phyloP scores from a whole-genome alignment of 768 basidiomycete species.

The Kwoniella sp. region DNA sequence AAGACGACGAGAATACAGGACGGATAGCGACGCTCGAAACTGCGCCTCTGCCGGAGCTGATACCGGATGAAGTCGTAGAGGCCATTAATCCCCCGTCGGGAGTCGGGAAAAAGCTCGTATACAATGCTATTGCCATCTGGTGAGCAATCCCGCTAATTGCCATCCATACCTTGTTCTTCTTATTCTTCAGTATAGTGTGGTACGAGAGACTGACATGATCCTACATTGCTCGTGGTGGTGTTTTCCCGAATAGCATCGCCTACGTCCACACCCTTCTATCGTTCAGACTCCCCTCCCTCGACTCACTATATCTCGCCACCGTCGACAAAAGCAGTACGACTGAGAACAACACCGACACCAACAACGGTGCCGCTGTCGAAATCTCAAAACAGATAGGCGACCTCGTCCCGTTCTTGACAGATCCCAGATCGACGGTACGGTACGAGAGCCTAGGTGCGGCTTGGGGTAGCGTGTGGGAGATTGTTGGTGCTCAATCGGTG shows the following conservation, averaged over 20 bases:
- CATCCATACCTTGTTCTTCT: too few relatives aligned
- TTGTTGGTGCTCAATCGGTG: constrained; percentile 18
- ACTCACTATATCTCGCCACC: constrained; percentile 3
- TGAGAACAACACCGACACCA: too few relatives aligned
- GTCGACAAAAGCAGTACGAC: too few relatives aligned
- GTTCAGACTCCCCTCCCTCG: constrained; percentile 39
- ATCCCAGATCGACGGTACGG: constrained; percentile 45
- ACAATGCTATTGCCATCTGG: constrained; percentile 48
- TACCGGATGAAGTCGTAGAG: constrained; percentile 15
- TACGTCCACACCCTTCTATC: constrained; percentile 44
- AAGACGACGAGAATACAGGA: constrained; percentile 13
- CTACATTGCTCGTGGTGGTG: too few relatives aligned
- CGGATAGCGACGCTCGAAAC: background rate
- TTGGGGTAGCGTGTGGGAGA: constrained; percentile 44
- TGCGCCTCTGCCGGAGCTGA: constrained; percentile 25
- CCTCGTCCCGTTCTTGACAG: constrained; percentile 41
- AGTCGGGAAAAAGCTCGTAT: constrained; percentile 36
- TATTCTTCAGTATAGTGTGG: too few relatives aligned
- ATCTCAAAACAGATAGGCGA: constrained; percentile 23
- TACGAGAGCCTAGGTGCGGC: constrained; percentile 33
- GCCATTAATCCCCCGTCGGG: constrained; percentile 36
- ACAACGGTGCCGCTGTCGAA: constrained; percentile 6
- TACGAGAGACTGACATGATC: too few relatives aligned
- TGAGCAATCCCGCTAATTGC: constrained; percentile 17
- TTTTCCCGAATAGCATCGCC: constrained; percentile 28